Percentiles rank a stretch among this genome's conserved stretches.
phyloP scores from a whole-genome alignment of 441 rosid genomes.

The Viola pubescens region DNA sequence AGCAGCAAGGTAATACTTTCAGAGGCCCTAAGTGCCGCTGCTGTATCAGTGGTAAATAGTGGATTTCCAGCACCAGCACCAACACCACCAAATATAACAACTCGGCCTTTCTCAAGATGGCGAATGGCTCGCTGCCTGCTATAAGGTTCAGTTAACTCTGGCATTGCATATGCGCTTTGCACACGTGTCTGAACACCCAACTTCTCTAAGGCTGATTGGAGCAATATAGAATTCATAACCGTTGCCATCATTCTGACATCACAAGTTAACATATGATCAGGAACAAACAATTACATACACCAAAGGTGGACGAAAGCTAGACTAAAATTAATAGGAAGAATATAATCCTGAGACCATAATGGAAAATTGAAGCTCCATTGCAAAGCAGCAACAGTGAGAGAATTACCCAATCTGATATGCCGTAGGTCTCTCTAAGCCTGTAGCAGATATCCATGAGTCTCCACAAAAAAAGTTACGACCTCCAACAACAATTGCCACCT shows the following conservation, averaged over 20 bases:
- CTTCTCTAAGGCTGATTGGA: constrained; percentile 84
- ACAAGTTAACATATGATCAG: constrained; percentile 9
- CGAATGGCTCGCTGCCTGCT: constrained; percentile 70
- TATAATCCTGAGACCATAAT: neutral
- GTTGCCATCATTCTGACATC: constrained; percentile 84
- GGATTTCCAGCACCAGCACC: constrained; percentile 83
- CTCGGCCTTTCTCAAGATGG: constrained; percentile 93
- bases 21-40: constrained; percentile 73
- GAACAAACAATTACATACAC: constrained; percentile 10
- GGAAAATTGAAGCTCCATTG: neutral
- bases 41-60: constrained; percentile 79
- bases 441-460: constrained; percentile 64
- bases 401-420: constrained; percentile 84
- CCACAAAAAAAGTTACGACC: constrained; percentile 86
- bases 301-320: neutral
- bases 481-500: constrained; percentile 89
- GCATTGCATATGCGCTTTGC: constrained; percentile 64
- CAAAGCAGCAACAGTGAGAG: neutral
- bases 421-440: constrained; percentile 72
- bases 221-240: constrained; percentile 82
- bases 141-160: constrained; percentile 77
- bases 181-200: constrained; percentile 68
- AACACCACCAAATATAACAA: constrained; percentile 86
- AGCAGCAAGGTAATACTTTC: constrained; percentile 33
- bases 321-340: constrained; percentile 9